phyloP scores from a whole-genome alignment of 495 filamentous ascomycete species.

The Xylaria castorea region DNA sequence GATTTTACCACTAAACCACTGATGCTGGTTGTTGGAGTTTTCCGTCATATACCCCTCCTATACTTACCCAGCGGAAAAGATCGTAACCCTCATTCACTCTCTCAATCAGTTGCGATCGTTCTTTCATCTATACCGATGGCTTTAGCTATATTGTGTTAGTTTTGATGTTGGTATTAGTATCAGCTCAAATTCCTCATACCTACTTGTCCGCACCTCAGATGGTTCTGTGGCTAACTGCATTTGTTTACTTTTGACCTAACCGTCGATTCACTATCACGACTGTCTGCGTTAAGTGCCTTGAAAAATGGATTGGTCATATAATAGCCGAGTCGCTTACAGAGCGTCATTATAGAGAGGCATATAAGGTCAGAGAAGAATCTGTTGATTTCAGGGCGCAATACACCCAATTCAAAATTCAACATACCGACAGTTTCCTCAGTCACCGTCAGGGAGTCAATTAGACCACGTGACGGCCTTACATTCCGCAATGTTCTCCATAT shows the following conservation, averaged over 20 bases:
- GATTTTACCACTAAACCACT: conserved; percentile 62
- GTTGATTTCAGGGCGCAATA: not conserved
- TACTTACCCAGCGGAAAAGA: not conserved
- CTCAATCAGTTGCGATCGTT: not conserved
- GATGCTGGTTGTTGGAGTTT: conserved; percentile 32
- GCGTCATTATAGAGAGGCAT: not conserved
- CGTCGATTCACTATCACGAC: not conserved
- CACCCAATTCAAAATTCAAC: not conserved
- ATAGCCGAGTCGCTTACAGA: not conserved
- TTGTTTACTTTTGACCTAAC: not conserved
- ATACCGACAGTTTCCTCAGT: not conserved
- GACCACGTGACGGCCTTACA: not conserved
- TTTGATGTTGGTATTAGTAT: not conserved
- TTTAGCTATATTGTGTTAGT: not conserved
- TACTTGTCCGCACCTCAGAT: not conserved
- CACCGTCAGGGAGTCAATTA: not conserved
- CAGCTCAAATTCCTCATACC: not conserved
- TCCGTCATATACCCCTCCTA: not conserved
- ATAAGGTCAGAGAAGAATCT: not conserved
- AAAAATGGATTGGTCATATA: not conserved
- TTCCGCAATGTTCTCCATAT: not conserved
- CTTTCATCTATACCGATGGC: not conserved
- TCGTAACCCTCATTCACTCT: too few species aligned
- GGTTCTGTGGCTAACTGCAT: not conserved
- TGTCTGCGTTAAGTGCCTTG: not conserved